Percentiles rank a stretch among this genome's conserved stretches.
Evolutionary conservation across 2,329 filamentous ascomycete species (phyloP).

Genomic region (Elsinoe perseae): DNA sequence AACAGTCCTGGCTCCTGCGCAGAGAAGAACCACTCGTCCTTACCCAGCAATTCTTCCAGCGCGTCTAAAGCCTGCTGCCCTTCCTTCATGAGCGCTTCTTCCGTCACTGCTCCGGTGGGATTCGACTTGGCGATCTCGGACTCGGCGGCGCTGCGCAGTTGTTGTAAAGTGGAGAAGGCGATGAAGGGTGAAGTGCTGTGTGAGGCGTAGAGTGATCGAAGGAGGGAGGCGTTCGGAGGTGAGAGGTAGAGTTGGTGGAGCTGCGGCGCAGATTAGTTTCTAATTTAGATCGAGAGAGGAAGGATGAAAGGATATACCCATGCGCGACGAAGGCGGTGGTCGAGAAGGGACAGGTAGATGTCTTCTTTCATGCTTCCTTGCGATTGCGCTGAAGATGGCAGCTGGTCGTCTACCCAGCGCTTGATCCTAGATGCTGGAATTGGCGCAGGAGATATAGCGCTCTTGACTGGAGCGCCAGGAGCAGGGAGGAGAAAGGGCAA

Average conservation of each 20-base stretch:
- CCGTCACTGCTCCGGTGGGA: constrained; percentile 39
- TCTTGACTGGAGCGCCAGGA: constrained; percentile 20
- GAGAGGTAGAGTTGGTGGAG: constrained; percentile 77
- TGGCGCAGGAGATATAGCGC: constrained; percentile 32
- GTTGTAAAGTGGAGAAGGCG: constrained; percentile 52
- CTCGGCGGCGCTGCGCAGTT: constrained; percentile 66
- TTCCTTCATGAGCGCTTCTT: constrained; percentile 50
- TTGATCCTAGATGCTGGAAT: constrained; percentile 59
- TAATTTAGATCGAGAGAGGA: constrained; percentile 9
- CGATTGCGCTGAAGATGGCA: constrained; percentile 23
- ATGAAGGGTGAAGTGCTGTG: constrained; percentile 56
- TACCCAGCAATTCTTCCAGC: constrained; percentile 51
- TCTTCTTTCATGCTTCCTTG: constrained; percentile 48
- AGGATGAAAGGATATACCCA: constrained; percentile 53
- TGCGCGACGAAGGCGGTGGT: constrained; percentile 70
- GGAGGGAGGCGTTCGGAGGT: constrained; percentile 56
- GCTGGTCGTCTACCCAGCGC: constrained; percentile 55
- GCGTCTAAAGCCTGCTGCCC: constrained; percentile 57
- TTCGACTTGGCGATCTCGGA: constrained; percentile 59
- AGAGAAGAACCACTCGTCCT: constrained; percentile 55
- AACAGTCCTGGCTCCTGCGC: constrained; percentile 58
- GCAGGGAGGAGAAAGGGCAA: constrained; percentile 75
- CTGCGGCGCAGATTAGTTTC: constrained; percentile 29
- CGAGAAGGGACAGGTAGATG: constrained; percentile 70
- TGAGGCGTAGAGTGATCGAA: constrained; percentile 62